Percentiles rank a stretch among this genome's conserved stretches.
Conservation (phyloP, 176 grass and related monocot species). For the Areca catechu region DNA sequence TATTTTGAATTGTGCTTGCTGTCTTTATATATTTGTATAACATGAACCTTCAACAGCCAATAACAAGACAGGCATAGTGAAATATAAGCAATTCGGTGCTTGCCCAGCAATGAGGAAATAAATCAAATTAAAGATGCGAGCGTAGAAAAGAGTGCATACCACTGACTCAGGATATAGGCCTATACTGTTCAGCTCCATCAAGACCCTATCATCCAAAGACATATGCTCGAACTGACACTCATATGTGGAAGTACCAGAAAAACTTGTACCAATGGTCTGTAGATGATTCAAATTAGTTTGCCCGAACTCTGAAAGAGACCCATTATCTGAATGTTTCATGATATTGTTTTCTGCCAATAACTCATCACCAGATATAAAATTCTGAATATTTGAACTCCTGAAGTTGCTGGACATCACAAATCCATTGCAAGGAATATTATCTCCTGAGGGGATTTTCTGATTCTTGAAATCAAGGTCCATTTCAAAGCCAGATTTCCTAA, state of each 20-base stretch:
- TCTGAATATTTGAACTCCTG: slow-evolving; percentile 31
- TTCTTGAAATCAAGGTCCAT: slow-evolving; percentile 30
- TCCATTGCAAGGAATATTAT: slow-evolving; percentile 42
- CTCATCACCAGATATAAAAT: slow-evolving; percentile 32
- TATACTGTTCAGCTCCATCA: slow-evolving; percentile 79
- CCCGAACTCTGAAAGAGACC: slow-evolving; percentile 19
- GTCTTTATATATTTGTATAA: too few relatives aligned
- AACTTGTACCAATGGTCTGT: slow-evolving; percentile 27
- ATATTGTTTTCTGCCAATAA: slow-evolving; percentile 20
- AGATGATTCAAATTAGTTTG: slow-evolving; percentile 21
- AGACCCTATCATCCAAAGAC: slow-evolving; percentile 65
- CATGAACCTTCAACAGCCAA: too few relatives aligned
- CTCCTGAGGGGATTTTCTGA: slow-evolving; percentile 27
- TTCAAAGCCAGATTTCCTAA: slow-evolving; percentile 26
- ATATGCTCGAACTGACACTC: slow-evolving; percentile 55
- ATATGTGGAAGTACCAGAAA: slow-evolving; percentile 30
- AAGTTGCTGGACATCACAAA: slow-evolving; percentile 43
- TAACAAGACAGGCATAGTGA: too few relatives aligned
- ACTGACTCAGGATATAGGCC: slow-evolving; percentile 49
- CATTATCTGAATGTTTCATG: slow-evolving; percentile 30
- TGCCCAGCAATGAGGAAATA: too few relatives aligned
- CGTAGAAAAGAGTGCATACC: slow-evolving; percentile 29
- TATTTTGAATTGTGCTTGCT: too few relatives aligned
- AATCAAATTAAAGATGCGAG: neutral
- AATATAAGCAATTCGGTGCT: too few relatives aligned